Evolutionary conservation across 1,284 basidiomycete genomes (phyloP), one percentile per base, ranked within the genome.

Genomic region (Cutaneotrichosporon cutaneum): DNA sequence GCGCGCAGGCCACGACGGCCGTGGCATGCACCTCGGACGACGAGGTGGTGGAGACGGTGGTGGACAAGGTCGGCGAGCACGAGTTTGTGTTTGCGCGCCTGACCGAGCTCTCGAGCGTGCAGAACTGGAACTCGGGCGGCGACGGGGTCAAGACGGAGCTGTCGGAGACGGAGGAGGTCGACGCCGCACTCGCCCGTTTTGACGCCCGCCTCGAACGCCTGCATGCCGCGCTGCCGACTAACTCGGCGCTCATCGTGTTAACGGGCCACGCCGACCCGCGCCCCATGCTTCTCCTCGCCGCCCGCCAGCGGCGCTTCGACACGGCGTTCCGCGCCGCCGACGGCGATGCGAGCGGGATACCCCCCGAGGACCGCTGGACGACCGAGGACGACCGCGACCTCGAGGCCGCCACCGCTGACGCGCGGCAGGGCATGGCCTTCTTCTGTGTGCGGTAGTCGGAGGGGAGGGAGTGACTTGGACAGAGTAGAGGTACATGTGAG

Each of bases 231-330:
- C 83, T 96, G 0, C 91, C 92, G 0, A 74, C 86, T 8, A 86
- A 88, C 27, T 90, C 92, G 0, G 92, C 92, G 0, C 75, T 96
- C 13, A 80, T 95, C 47, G 81, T 96, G 51, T 87, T 95, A 71
- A 90, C 89, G 0, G 93, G 93, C 0, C 91, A 95, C 72, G 86
- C 87, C 1, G 90, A 94, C 72, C 92, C 94, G 0, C 84, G 90
- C 0, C 81, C 77, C 1, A 92, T 94, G 89, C 81, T 87, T 1
- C 74, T 82, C 26, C 80, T 95, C 22, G 87, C 86, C 61, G 83
- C 84, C 3, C 83, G 87, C 59, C 88, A 91, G 74, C 78, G 79
- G 4, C 82, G 84, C 21, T 94, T 92, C 70, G 92, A 95, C 71
- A 82, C 79, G 35, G 84, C 87, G 32, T 81, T 89, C 68, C 84